Base-by-base conservation (phyloP, 2,329 filamentous ascomycete species). In the Ceratocystis papillata region DNA sequence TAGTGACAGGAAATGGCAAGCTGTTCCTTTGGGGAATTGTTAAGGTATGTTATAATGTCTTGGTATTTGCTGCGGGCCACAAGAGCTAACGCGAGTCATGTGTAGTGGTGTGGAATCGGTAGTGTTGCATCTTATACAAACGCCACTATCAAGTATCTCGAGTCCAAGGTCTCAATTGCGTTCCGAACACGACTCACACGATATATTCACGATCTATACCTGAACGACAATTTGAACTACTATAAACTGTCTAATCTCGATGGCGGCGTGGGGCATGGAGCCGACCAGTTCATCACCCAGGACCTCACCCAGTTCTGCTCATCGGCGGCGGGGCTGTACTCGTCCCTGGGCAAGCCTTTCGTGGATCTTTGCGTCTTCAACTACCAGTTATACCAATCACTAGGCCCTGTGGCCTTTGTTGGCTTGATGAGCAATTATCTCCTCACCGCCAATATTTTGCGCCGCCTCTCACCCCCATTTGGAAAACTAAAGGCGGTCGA, bases 341-440 rank as follows among this genome's bases (percentile, higher is more conserved):
- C 94, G 0, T 96, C 92, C 0, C 80, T 99, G 2, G 94, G 94
- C n/a, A 99, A 99, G 75, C 94, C 94, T 0, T 86, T 96, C 70
- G 90, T 99, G n/a, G 94, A 99, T 74, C 81, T 99, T 1, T 89
- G 92, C 70, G 94, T 97, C 60, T 99, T 99, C 80, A 99, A 96
- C 76, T 99, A 96, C 75, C 94, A 99, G 75, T 83, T 99, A 0
- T 96, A 96, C 75, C 87, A 87, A 45, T 96, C 92, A 0, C 81
- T 99, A 0, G 94, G 94, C 0, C 92, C 93, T 0, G 76, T 97
- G 20, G 94, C 94, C 0, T 78, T 97, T 67, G 88, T 87, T 3
- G 93, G 90, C 0, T 83, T 99, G 37, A 77, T 96, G 70, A 88
- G 89, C 73, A 96, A 96, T 73, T 99, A 99, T 76, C 91, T 96